Conservation (phyloP, 805 yeast genomes). For the Limtongia smithiae region DNA sequence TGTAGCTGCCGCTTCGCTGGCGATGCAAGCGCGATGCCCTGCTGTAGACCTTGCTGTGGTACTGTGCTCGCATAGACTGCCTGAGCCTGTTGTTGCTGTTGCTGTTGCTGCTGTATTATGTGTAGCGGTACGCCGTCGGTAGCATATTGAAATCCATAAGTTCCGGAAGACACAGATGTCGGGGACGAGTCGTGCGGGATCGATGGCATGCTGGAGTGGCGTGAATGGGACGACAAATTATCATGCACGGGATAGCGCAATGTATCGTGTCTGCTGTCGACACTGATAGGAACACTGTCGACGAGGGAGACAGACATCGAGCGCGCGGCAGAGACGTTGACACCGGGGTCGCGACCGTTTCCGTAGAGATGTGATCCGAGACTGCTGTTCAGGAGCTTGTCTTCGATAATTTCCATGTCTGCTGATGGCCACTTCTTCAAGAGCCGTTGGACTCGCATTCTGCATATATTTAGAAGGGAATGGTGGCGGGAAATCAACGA, state of each 20-base stretch:
- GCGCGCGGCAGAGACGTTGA: neutral
- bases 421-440: slow-evolving; percentile 27
- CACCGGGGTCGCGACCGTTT: slow-evolving; percentile 1
- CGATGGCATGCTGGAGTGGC: neutral
- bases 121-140: neutral
- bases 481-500: neutral
- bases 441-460: slow-evolving; percentile 29
- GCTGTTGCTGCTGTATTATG: too few relatives aligned
- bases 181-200: neutral
- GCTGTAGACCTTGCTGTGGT: too few relatives aligned
- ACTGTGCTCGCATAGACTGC: too few relatives aligned
- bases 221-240: too few relatives aligned
- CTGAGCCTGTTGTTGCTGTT: too few relatives aligned
- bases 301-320: neutral
- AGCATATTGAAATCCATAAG: neutral
- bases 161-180: neutral
- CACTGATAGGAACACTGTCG: neutral
- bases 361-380: slow-evolving; percentile 9
- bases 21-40: too few relatives aligned
- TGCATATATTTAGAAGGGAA: neutral
- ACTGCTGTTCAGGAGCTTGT: slow-evolving; percentile 20
- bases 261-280: too few relatives aligned
- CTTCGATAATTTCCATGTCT: slow-evolving; percentile 27
- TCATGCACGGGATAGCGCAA: too few relatives aligned
- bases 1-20: too few relatives aligned